Percentiles rank a stretch among this genome's conserved stretches.
Evolutionary conservation across 2,329 filamentous ascomycete genomes (phyloP).

Genomic region (Myriangium duriaei): DNA sequence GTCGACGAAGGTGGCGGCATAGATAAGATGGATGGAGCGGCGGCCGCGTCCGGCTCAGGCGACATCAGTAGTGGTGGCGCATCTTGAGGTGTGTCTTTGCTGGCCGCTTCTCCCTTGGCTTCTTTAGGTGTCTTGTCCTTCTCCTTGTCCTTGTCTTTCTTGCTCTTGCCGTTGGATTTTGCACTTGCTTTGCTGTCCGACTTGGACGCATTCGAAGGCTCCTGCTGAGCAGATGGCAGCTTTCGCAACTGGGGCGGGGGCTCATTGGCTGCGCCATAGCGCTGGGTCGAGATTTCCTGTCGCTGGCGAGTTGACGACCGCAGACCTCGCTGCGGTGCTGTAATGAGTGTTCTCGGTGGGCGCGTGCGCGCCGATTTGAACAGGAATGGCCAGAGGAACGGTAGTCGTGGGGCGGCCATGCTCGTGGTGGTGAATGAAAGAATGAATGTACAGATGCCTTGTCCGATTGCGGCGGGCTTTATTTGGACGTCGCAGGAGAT

Average conservation of each 20-base stretch:
- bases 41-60: slow-evolving; percentile 3
- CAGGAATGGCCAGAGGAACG: slow-evolving; percentile 36
- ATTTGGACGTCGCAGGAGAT: not conserved
- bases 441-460: too few species aligned
- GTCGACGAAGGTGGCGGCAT: slow-evolving; percentile 4
- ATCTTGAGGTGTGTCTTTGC: slow-evolving; percentile 5
- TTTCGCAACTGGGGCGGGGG: slow-evolving; percentile 27
- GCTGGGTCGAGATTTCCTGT: slow-evolving; percentile 21
- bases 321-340: slow-evolving; percentile 19
- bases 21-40: slow-evolving; percentile 9
- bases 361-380: slow-evolving; percentile 23
- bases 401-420: slow-evolving; percentile 33
- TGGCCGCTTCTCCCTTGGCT: slow-evolving; percentile 4
- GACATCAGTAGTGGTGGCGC: too few species aligned
- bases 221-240: not conserved
- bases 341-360: slow-evolving; percentile 15
- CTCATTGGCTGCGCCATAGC: slow-evolving; percentile 38
- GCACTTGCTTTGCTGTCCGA: slow-evolving; percentile 17
- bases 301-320: slow-evolving; percentile 22
- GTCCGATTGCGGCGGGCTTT: too few species aligned
- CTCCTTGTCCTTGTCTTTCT: slow-evolving; percentile 8
- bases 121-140: slow-evolving; percentile 9
- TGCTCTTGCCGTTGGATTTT: slow-evolving; percentile 8
- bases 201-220: slow-evolving; percentile 14
- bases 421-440: too few species aligned